These are phyloP conservation scores for Dioscorea zingiberensis DNA, from an alignment of 106 monocot species.

Conservation along the genomic window DNA sequence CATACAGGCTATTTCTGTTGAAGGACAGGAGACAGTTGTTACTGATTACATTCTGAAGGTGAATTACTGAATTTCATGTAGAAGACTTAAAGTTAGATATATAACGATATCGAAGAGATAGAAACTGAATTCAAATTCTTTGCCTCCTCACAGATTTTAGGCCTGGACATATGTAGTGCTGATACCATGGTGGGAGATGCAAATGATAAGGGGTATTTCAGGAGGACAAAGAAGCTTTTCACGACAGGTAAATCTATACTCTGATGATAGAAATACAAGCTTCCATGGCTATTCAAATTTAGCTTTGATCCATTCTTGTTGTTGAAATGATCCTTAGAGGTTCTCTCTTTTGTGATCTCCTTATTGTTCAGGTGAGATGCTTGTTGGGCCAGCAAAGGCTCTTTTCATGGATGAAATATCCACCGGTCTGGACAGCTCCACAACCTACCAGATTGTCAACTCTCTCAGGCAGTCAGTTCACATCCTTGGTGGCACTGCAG, in stretches of 20 bases:
- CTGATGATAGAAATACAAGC: no score
- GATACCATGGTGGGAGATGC: slow-evolving; percentile 31
- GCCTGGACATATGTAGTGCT: slow-evolving; percentile 29
- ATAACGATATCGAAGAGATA: neutral
- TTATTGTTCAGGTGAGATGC: slow-evolving; percentile 62
- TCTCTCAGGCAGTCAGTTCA: slow-evolving; percentile 51
- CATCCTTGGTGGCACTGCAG: slow-evolving; percentile 55
- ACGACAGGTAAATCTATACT: slow-evolving; percentile 18
- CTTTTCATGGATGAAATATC: slow-evolving; percentile 78
- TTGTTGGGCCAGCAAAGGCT: slow-evolving; percentile 60
- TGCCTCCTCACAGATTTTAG: slow-evolving; percentile 20
- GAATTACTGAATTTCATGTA: neutral
- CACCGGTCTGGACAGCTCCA: slow-evolving; percentile 65
- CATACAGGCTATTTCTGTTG: slow-evolving; percentile 5
- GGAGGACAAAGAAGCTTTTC: slow-evolving; percentile 27
- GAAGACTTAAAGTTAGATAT: neutral
- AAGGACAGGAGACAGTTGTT: slow-evolving; percentile 18
- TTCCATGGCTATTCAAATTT: no score
- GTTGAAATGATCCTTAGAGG: neutral
- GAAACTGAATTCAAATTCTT: neutral
- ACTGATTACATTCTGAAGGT: slow-evolving; percentile 29
- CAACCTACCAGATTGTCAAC: slow-evolving; percentile 63
- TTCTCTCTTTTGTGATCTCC: neutral
- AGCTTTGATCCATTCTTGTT: no score
- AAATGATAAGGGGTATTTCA: slow-evolving; percentile 27